phyloP scores from a whole-genome alignment of 2,329 filamentous ascomycete genomes.

The Ophiostoma piceae region DNA sequence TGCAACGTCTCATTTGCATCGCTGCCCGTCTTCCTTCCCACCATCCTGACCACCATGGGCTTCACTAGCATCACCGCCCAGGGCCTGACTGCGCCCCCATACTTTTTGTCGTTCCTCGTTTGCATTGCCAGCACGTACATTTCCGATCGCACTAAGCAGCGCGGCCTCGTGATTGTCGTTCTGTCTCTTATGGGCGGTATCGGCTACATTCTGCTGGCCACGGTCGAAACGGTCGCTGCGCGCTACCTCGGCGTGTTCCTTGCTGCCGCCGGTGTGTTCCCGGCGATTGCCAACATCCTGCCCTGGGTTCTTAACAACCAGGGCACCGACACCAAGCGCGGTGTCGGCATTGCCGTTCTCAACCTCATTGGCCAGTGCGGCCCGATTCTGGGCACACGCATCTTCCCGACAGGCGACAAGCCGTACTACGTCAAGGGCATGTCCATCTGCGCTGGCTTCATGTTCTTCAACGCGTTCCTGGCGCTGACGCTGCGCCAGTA shows the following conservation, averaged over 20 bases:
- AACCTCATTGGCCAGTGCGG: slow-evolving; percentile 60
- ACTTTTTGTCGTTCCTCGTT: slow-evolving; percentile 60
- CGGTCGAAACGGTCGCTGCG: slow-evolving; percentile 41
- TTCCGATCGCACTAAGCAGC: slow-evolving; percentile 61
- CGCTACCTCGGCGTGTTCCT: slow-evolving; percentile 47
- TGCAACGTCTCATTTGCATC: slow-evolving; percentile 36
- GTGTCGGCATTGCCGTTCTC: slow-evolving; percentile 57
- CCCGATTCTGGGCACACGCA: slow-evolving; percentile 57
- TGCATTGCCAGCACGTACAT: slow-evolving; percentile 58
- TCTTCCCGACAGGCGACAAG: slow-evolving; percentile 48
- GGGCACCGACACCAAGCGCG: slow-evolving; percentile 60
- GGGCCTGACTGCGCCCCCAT: slow-evolving; percentile 66
- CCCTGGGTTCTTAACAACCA: slow-evolving; percentile 69
- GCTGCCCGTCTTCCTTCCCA: slow-evolving; percentile 59
- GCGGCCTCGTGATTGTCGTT: slow-evolving; percentile 53
- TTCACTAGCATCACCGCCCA: slow-evolving; percentile 63
- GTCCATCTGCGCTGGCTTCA: slow-evolving; percentile 38
- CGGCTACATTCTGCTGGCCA: slow-evolving; percentile 62
- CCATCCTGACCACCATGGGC: slow-evolving; percentile 61
- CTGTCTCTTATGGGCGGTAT: slow-evolving; percentile 53
- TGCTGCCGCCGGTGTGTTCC: slow-evolving; percentile 49
- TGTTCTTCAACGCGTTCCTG: slow-evolving; percentile 40
- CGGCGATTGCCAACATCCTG: slow-evolving; percentile 61
- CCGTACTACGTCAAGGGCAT: slow-evolving; percentile 40
- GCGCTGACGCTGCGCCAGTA: slow-evolving; percentile 34